phyloP scores from a whole-genome alignment of 2,329 filamentous ascomycete species.

The Alternaria ventricosa region DNA sequence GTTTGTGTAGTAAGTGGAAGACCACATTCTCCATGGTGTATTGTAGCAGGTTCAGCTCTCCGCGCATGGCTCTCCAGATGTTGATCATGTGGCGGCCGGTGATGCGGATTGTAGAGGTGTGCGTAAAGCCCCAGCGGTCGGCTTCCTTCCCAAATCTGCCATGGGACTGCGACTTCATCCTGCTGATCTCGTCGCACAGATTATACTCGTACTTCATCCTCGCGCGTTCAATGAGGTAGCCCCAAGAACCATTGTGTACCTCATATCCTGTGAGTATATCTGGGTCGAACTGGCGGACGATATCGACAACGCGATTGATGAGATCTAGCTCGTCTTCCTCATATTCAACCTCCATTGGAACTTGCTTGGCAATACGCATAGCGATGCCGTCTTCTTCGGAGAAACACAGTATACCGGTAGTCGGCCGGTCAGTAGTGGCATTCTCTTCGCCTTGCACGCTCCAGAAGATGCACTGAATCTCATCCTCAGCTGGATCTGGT shows the following conservation, averaged over 20 bases:
- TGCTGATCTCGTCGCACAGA: conserved; percentile 87
- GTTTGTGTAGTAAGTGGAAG: conserved; percentile 85
- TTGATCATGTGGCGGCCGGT: conserved; percentile 97
- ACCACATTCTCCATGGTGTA: conserved; percentile 97
- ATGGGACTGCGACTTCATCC: conserved; percentile 83
- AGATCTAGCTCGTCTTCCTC: conserved; percentile 84
- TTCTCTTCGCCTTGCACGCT: conserved; percentile 79
- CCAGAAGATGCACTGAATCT: conserved; percentile 90
- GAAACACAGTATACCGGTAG: conserved; percentile 76
- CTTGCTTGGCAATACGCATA: conserved; percentile 67
- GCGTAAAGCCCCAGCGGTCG: conserved; percentile 92
- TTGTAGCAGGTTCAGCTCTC: conserved; percentile 88
- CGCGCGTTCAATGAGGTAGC: conserved; percentile 91
- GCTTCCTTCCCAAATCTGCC: conserved; percentile 84
- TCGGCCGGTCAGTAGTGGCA: conserved; percentile 60
- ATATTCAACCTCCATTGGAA: conserved; percentile 69
- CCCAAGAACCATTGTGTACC: conserved; percentile 92
- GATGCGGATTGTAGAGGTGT: conserved; percentile 89
- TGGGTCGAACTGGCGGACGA: conserved; percentile 83
- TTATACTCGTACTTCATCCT: conserved; percentile 86
- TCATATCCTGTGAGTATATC: conserved; percentile 96
- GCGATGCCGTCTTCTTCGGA: conserved; percentile 67
- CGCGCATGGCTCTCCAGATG: conserved; percentile 93
- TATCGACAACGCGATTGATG: conserved; percentile 82
- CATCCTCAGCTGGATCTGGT: conserved; percentile 89